These are phyloP conservation scores for Gossypium davidsonii DNA, from an alignment of 441 rosid genomes.

Conservation along the genomic window DNA sequence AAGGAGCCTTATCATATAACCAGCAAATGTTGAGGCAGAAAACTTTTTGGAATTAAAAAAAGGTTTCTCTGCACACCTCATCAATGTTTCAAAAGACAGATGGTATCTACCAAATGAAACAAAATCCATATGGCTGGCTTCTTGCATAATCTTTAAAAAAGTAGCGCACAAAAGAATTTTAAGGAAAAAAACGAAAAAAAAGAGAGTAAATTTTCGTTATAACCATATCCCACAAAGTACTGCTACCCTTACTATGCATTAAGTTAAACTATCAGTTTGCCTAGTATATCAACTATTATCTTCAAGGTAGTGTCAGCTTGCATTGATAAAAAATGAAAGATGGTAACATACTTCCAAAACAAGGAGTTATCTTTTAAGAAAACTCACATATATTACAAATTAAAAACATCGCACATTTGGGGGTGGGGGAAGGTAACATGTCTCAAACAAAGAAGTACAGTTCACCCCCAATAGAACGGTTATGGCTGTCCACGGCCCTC, in stretches of 20 bases:
- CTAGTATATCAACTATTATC: neutral
- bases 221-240: neutral
- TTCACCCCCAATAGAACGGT: conserved; percentile 5
- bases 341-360: conserved; percentile 1
- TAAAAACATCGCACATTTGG: neutral
- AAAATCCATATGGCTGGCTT: neutral
- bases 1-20: neutral
- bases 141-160: neutral
- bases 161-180: neutral
- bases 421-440: neutral
- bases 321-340: neutral
- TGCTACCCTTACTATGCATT: neutral
- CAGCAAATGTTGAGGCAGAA: neutral
- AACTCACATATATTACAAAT: neutral
- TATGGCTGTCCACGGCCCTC: conserved; percentile 7
- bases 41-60: neutral
- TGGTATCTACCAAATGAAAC: neutral
- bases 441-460: neutral
- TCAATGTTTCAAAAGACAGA: neutral
- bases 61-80: neutral
- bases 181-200: neutral
- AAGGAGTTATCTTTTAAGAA: neutral
- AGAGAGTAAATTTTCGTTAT: neutral
- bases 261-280: neutral
- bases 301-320: neutral